Percentiles rank a stretch among this genome's conserved stretches.
These are phyloP conservation scores for Cladosporium sp. DNA, from an alignment of 2,329 filamentous ascomycete species.

Conservation along the genomic window DNA sequence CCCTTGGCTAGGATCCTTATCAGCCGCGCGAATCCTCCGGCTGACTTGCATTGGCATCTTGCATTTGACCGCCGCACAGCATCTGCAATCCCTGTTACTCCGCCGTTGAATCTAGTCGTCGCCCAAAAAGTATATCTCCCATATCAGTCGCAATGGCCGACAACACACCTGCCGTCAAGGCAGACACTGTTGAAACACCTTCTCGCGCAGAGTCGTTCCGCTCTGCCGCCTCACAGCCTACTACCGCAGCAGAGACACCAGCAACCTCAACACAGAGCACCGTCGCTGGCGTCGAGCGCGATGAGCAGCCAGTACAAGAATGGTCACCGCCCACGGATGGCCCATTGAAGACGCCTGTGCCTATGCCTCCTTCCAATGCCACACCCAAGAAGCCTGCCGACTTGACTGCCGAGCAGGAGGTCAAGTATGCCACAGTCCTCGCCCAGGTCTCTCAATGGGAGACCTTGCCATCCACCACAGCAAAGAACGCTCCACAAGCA, in stretches of 20 bases:
- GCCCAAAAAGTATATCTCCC: constrained; percentile 4
- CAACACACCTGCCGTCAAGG: not conserved
- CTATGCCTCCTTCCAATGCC: constrained; percentile 42
- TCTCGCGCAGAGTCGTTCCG: constrained; percentile 24
- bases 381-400: constrained; percentile 54
- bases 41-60: not conserved
- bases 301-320: constrained; percentile 15
- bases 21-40: not conserved
- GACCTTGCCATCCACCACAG: constrained; percentile 61
- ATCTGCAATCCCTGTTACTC: not conserved
- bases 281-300: constrained; percentile 15
- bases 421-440: constrained; percentile 77
- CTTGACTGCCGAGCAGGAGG: constrained; percentile 71
- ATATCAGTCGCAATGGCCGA: not conserved
- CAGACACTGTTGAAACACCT: not conserved
- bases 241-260: constrained; percentile 21
- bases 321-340: constrained; percentile 26
- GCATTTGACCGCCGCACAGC: not conserved
- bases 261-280: constrained; percentile 21
- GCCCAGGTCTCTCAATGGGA: constrained; percentile 67
- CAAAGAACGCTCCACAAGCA: constrained; percentile 53
- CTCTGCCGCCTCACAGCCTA: constrained; percentile 17
- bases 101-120: not conserved
- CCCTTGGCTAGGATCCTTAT: too few relatives aligned
- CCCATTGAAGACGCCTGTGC: constrained; percentile 31